Percentiles rank a stretch among this genome's conserved stretches.
Evolutionary conservation across 1,139 yeast genomes (phyloP).

Genomic region (Entelexis paramagnoliae): DNA sequence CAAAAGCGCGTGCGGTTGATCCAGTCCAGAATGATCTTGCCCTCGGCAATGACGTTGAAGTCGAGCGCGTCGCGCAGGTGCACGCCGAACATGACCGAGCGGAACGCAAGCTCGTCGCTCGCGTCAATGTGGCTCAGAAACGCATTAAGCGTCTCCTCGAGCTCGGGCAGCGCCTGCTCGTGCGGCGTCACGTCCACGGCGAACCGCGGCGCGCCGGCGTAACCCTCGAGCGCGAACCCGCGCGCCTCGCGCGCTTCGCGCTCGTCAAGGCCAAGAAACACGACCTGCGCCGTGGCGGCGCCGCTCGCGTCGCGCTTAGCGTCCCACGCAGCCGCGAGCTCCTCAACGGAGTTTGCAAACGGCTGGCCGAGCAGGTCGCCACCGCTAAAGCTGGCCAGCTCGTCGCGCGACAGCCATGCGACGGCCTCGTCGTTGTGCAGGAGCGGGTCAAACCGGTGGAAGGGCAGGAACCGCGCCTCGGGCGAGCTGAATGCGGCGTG

Average conservation of each 20-base stretch:
- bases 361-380: slow-evolving; percentile 30
- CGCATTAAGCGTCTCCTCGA: slow-evolving; percentile 33
- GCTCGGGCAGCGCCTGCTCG: slow-evolving; percentile 28
- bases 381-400: slow-evolving; percentile 19
- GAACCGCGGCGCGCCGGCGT: slow-evolving; percentile 64
- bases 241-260: slow-evolving; percentile 32
- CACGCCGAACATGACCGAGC: slow-evolving; percentile 25
- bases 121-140: not conserved
- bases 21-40: slow-evolving; percentile 83
- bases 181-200: slow-evolving; percentile 55
- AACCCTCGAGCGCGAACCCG: slow-evolving; percentile 31
- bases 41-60: slow-evolving; percentile 66
- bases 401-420: slow-evolving; percentile 12
- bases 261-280: slow-evolving; percentile 64
- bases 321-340: slow-evolving; percentile 28
- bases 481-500: slow-evolving; percentile 42
- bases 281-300: slow-evolving; percentile 34
- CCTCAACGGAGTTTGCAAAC: slow-evolving; percentile 27
- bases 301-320: slow-evolving; percentile 34
- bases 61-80: slow-evolving; percentile 28
- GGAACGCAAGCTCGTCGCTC: slow-evolving; percentile 25
- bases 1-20: slow-evolving; percentile 62
- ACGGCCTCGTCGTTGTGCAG: slow-evolving; percentile 15
- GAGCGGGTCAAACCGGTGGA: slow-evolving; percentile 32
- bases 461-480: slow-evolving; percentile 49